Evolutionary conservation across 75 land plant species (phyloP).

Genomic region (Ceratopteris richardii): DNA sequence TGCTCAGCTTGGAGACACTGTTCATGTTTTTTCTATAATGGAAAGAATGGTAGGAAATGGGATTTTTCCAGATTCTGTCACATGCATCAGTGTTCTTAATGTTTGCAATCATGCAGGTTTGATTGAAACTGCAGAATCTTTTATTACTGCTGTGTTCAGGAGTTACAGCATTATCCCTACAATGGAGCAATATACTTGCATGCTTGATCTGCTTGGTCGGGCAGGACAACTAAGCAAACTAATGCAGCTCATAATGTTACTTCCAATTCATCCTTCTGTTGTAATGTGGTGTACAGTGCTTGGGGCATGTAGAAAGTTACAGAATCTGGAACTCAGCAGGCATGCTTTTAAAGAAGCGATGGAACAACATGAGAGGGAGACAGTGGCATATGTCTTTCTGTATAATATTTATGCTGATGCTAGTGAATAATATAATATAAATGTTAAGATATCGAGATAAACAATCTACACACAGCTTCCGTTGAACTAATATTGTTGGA

Average conservation of each 20-base stretch:
- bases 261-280: not conserved
- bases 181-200: slow-evolving; percentile 12
- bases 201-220: slow-evolving; percentile 20
- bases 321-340: not conserved
- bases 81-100: slow-evolving; percentile 3
- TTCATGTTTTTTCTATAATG: slow-evolving; percentile 4
- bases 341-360: not conserved
- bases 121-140: slow-evolving; percentile 1
- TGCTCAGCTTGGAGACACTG: slow-evolving; percentile 12
- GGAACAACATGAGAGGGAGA: slow-evolving; percentile 2
- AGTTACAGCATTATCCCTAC: not conserved
- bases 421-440: too few relatives aligned
- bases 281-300: slow-evolving; percentile 3
- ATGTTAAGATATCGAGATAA: too few relatives aligned
- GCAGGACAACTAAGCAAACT: slow-evolving; percentile 14
- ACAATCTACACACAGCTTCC: too few relatives aligned
- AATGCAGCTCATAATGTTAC: not conserved
- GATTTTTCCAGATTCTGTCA: slow-evolving; percentile 4
- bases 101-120: slow-evolving; percentile 16
- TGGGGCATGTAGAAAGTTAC: slow-evolving; percentile 4
- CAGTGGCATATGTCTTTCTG: slow-evolving; percentile 7
- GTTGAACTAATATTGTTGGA: too few relatives aligned
- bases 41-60: slow-evolving; percentile 9
- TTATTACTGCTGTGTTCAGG: not conserved
- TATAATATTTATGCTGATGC: slow-evolving; percentile 11